A percentile compares a stretch with the other conserved stretches of the same genome.
These are phyloP conservation scores for Mercurialis annua DNA, from an alignment of 345 rosid species.

Conservation along the genomic window DNA sequence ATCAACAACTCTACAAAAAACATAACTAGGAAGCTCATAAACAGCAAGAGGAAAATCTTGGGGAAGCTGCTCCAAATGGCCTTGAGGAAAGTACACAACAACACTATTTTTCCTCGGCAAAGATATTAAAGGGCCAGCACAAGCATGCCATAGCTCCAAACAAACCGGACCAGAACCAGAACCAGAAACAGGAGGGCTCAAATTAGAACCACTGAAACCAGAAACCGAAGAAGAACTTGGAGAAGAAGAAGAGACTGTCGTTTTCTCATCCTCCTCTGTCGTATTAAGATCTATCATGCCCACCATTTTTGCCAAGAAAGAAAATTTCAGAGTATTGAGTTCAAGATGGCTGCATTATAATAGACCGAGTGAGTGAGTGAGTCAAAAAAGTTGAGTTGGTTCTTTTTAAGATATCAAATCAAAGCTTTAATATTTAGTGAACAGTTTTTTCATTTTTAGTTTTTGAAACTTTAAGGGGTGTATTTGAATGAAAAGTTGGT, in stretches of 20 bases:
- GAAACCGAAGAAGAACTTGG: slow-evolving; percentile 54
- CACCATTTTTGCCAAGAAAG: slow-evolving; percentile 45
- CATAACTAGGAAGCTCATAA: slow-evolving; percentile 64
- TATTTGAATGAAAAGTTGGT: background rate
- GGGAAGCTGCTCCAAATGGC: slow-evolving; percentile 81
- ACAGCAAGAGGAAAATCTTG: slow-evolving; percentile 61
- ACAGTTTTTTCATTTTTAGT: too few relatives aligned
- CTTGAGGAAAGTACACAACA: slow-evolving; percentile 92
- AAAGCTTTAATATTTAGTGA: slow-evolving; percentile 24
- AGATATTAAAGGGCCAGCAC: slow-evolving; percentile 96
- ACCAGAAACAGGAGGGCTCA: slow-evolving; percentile 34
- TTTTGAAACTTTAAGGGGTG: slow-evolving; percentile 15
- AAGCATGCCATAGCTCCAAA: slow-evolving; percentile 97
- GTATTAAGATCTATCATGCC: slow-evolving; percentile 95
- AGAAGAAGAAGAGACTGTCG: slow-evolving; percentile 52
- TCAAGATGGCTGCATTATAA: slow-evolving; percentile 2
- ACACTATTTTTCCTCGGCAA: slow-evolving; percentile 78
- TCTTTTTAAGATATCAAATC: slow-evolving; percentile 35
- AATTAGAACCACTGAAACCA: slow-evolving; percentile 32
- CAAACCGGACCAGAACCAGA: slow-evolving; percentile 57
- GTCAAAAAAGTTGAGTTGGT: slow-evolving; percentile 15
- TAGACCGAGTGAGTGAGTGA: background rate
- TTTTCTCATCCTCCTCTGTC: slow-evolving; percentile 68
- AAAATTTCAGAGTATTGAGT: background rate
- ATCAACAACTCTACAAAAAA: slow-evolving; percentile 90